Percentiles rank a stretch among this genome's conserved stretches.
Conservation (phyloP, 768 basidiomycete genomes). For the Termitomyces sp. region DNA sequence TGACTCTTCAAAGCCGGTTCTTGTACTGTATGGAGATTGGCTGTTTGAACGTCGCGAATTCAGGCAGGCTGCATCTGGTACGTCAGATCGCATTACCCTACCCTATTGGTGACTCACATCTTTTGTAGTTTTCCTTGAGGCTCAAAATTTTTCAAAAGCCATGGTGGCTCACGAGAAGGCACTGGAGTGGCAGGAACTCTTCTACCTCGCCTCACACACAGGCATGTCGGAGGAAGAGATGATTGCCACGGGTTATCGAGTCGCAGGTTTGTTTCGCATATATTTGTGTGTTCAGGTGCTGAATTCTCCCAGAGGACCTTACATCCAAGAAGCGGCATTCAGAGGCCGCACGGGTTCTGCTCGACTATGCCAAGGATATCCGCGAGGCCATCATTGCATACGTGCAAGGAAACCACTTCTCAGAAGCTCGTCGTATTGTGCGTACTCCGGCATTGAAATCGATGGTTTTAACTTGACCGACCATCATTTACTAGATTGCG, state of each 20-base stretch:
- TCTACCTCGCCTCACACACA: conserved; percentile 64
- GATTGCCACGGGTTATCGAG: conserved; percentile 61
- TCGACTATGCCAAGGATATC: conserved; percentile 81
- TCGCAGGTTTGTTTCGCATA: conserved; percentile 57
- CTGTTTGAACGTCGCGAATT: conserved; percentile 84
- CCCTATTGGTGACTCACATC: neutral
- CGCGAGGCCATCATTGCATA: conserved; percentile 72
- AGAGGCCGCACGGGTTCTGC: conserved; percentile 77
- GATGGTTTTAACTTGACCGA: neutral
- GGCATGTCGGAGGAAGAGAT: conserved; percentile 51
- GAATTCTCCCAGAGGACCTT: conserved; percentile 61
- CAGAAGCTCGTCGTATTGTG: conserved; percentile 87
- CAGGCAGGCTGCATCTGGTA: conserved; percentile 78
- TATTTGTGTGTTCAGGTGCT: neutral
- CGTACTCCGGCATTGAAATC: conserved; percentile 6
- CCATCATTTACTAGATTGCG: conserved; percentile 33
- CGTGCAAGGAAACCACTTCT: conserved; percentile 76
- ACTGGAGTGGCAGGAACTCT: conserved; percentile 87
- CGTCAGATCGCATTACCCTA: conserved; percentile 9
- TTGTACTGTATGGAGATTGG: conserved; percentile 80
- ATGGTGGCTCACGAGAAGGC: conserved; percentile 87
- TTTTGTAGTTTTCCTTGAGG: conserved; percentile 67
- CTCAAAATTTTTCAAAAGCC: conserved; percentile 59
- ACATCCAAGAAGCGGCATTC: conserved; percentile 69
- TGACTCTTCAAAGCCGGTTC: conserved; percentile 45